Percentiles rank a stretch among this genome's conserved stretches.
phyloP scores from a whole-genome alignment of 805 yeast species.

The Candida boleticola region DNA sequence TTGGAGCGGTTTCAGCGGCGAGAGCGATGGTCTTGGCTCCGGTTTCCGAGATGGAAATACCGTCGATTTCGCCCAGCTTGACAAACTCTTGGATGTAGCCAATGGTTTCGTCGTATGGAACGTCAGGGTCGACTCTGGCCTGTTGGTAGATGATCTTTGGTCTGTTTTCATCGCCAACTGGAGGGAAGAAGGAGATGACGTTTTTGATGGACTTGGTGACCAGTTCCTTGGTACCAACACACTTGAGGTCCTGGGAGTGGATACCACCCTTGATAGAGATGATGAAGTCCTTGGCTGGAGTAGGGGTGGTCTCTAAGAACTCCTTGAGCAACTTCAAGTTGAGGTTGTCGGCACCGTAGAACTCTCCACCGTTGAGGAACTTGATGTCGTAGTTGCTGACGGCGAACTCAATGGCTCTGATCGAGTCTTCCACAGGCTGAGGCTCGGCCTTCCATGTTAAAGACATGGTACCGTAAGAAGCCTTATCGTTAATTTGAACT shows the following conservation, averaged over 20 bases:
- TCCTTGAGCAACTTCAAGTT: constrained; percentile 57
- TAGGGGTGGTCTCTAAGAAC: constrained; percentile 51
- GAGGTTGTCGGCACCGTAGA: constrained; percentile 58
- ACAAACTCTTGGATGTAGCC: constrained; percentile 55
- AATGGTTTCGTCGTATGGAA: constrained; percentile 60
- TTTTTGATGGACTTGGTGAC: constrained; percentile 49
- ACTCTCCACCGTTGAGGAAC: constrained; percentile 73
- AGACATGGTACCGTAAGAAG: constrained; percentile 81
- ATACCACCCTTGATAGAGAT: constrained; percentile 69
- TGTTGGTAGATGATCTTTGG: constrained; percentile 56
- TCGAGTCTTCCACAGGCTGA: constrained; percentile 50
- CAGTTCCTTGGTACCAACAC: constrained; percentile 42
- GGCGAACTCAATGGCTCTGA: constrained; percentile 45
- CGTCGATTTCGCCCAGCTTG: constrained; percentile 63
- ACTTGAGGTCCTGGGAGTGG: constrained; percentile 23
- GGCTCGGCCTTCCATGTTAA: constrained; percentile 69
- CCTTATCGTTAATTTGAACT: constrained; percentile 19
- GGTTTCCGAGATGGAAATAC: constrained; percentile 74
- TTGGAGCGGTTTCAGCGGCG: constrained; percentile 55
- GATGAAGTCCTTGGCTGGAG: constrained; percentile 52
- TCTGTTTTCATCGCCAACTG: constrained; percentile 19
- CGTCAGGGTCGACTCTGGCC: constrained; percentile 63
- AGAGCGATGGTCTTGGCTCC: constrained; percentile 57
- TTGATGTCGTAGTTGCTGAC: constrained; percentile 43
- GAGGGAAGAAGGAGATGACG: constrained; percentile 28